Conservation (phyloP, 2,329 filamentous ascomycete genomes). For the Penicillium verrucosum region DNA sequence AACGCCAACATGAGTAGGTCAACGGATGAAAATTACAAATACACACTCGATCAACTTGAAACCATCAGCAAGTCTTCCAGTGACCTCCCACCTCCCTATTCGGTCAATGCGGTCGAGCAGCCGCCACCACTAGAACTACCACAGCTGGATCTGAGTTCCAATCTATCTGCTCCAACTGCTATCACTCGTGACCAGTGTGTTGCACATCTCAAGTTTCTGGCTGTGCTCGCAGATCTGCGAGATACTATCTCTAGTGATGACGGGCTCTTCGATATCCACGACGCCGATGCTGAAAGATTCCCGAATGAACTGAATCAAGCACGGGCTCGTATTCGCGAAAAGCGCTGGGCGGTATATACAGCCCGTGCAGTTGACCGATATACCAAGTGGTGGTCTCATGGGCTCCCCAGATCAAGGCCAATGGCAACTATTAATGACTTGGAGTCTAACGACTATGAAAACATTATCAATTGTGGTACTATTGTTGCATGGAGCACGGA, state of each 20-base stretch:
- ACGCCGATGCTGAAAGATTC: constrained; percentile 42
- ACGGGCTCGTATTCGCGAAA: constrained; percentile 59
- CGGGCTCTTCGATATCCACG: constrained; percentile 63
- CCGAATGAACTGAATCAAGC: constrained; percentile 41
- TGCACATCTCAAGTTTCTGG: constrained; percentile 70
- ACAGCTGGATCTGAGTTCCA: constrained; percentile 21
- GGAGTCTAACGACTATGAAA: constrained; percentile 9
- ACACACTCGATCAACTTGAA: not conserved
- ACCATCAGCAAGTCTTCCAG: not conserved
- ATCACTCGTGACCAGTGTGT: constrained; percentile 57
- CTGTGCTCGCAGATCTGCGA: constrained; percentile 64
- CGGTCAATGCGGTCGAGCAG: constrained; percentile 12
- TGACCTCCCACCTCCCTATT: constrained; percentile 28
- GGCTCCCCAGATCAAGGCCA: constrained; percentile 16
- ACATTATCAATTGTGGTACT: constrained; percentile 9
- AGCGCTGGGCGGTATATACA: constrained; percentile 69
- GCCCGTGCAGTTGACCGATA: constrained; percentile 66
- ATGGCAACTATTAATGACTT: constrained; percentile 12
- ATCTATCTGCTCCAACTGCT: constrained; percentile 7
- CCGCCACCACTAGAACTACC: constrained; percentile 19
- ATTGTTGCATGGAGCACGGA: constrained; percentile 13
- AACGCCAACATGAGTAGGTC: constrained; percentile 12
- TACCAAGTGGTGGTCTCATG: constrained; percentile 54
- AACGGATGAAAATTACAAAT: constrained; percentile 14
- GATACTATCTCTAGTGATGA: constrained; percentile 65